These are phyloP conservation scores for Brassica balearica DNA, from an alignment of 441 rosid species.

Conservation along the genomic window DNA sequence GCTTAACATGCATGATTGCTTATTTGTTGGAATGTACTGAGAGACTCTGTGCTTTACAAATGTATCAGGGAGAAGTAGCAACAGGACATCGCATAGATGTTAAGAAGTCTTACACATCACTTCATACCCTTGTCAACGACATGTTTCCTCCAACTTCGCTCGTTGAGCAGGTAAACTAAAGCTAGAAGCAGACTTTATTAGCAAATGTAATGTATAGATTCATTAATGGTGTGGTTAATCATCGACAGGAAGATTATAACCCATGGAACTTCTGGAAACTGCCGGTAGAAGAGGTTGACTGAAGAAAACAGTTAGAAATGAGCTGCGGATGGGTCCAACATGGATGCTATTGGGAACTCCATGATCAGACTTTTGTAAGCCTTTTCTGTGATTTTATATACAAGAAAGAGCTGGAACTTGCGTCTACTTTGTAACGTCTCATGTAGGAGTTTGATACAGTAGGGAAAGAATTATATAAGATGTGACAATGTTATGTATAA, in stretches of 20 bases:
- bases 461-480: conserved; percentile 32
- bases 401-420: conserved; percentile 31
- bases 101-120: conserved; percentile 78
- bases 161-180: conserved; percentile 69
- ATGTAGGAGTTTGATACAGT: conserved; percentile 35
- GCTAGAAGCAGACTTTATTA: neutral
- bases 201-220: neutral
- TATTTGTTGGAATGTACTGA: conserved; percentile 20
- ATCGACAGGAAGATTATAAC: conserved; percentile 80
- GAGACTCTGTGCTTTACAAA: neutral
- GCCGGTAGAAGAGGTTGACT: conserved; percentile 65
- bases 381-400: conserved; percentile 20
- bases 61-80: conserved; percentile 85
- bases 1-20: neutral
- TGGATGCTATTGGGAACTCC: conserved; percentile 14
- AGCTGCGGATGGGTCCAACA: conserved; percentile 18
- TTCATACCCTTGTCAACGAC: conserved; percentile 87
- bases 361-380: conserved; percentile 21
- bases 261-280: conserved; percentile 87
- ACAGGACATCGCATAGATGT: conserved; percentile 70
- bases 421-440: conserved; percentile 29
- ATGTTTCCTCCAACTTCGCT: conserved; percentile 87
- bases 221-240: neutral
- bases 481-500: conserved; percentile 36
- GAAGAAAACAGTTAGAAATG: conserved; percentile 22